Percentiles rank a stretch among this genome's conserved stretches.
Evolutionary conservation across 768 basidiomycete species (phyloP).

Genomic region (Gymnopilus junonius): DNA sequence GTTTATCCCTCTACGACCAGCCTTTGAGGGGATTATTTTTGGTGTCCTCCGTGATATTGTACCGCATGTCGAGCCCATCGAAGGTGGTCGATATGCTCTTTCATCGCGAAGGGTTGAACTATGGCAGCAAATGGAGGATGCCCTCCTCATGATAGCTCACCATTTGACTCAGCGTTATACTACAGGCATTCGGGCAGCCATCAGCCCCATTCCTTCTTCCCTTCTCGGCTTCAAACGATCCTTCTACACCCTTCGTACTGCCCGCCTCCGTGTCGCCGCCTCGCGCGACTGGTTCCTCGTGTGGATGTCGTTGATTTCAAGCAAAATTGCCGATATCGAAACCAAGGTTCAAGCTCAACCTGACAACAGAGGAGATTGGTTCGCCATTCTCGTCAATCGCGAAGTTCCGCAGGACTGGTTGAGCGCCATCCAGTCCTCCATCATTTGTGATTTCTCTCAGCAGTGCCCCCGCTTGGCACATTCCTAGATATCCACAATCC

Average conservation of each 20-base stretch:
- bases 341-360: background rate
- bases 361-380: slow-evolving; percentile 1
- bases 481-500: background rate
- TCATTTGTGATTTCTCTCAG: slow-evolving; percentile 2
- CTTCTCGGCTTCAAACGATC: background rate
- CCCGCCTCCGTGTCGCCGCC: background rate
- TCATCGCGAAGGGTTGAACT: background rate
- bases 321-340: background rate
- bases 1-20: background rate
- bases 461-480: background rate
- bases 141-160: background rate
- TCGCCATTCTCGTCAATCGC: background rate
- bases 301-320: slow-evolving; percentile 8
- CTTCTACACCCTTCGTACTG: background rate
- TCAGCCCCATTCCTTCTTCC: background rate
- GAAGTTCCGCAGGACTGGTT: background rate
- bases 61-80: background rate
- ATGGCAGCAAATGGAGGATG: background rate
- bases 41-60: slow-evolving; percentile 1
- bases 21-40: slow-evolving; percentile 3
- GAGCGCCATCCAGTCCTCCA: background rate
- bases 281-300: slow-evolving; percentile 13
- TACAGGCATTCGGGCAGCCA: background rate
- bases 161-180: background rate
- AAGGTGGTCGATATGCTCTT: background rate